Evolutionary conservation across 306 rosid species (phyloP), one percentile per base, ranked within the genome.

Genomic region (Echinosophora koreensis): DNA sequence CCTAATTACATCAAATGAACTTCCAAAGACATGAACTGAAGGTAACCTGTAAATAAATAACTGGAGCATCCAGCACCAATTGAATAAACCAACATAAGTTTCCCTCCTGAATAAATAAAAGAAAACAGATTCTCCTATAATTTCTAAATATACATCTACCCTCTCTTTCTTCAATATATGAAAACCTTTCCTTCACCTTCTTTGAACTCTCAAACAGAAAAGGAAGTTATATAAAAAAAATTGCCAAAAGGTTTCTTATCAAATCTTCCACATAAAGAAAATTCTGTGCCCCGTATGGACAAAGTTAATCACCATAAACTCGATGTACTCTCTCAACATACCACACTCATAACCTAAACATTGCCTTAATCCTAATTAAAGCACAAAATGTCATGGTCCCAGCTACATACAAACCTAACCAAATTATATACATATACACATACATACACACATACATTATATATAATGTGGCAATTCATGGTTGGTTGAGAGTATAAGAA

Each of bases 11-110:
- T 55, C 42, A 54, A 55, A 56, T 30, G 49, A 67, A 11, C 37
- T 42, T 52, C 28, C 35, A 57, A 73, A 73, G 74, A 80, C 8
- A 54, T 56, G 35, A 57, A 11, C 16, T 37, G 49, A 66, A 57
- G 69, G 37, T 52, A 79, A 11, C 14, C 12, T 11, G 58, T 28
- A 13, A 17, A 35, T n/a, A 2, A 47, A 47, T 47, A 59, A 17
- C 41, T 15, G 50, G 7, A 35, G 16, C 39, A 68, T 57, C 44
- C 12, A 46, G 62, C 27, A 14, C 44, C 22, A 14, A 32, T 37
- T 35, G 22, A 63, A 15, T 14, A 37, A 37, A 38, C n/a, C 49
- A 35, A n/a, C 50, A 37, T 38, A 37, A 38, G 61, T 55, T 55
- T 55, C 8, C 34, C 34, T 55, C 61, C 14, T 18, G 18, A 55